Conservation (phyloP, 2,329 filamentous ascomycete species). For the Chrysoporthe cubensis region DNA sequence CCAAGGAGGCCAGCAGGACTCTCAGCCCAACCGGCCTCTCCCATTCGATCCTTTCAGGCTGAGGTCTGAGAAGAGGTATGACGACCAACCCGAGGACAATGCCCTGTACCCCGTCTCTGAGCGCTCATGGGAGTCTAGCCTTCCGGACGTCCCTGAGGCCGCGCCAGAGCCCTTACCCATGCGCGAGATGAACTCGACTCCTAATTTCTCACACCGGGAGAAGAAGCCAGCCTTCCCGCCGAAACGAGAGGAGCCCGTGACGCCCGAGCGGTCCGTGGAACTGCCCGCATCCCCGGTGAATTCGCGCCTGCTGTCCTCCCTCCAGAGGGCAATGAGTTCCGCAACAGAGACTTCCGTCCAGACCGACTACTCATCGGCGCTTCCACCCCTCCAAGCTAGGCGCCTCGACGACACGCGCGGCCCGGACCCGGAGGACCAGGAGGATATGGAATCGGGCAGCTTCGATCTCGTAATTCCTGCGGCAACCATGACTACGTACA, state of each 20-base stretch:
- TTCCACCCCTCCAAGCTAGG: constrained; percentile 48
- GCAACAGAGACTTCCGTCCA: constrained; percentile 28
- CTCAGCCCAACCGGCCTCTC: constrained; percentile 1
- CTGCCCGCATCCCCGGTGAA: constrained; percentile 7
- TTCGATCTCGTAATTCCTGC: constrained; percentile 33
- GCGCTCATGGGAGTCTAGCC: constrained; percentile 23
- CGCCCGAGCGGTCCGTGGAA: constrained; percentile 12
- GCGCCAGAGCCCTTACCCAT: constrained; percentile 9
- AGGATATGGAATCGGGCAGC: constrained; percentile 8
- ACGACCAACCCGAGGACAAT: background rate
- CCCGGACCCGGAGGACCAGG: constrained; percentile 48
- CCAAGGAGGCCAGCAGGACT: constrained; percentile 7
- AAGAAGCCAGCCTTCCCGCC: background rate
- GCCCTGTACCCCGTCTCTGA: constrained; percentile 6
- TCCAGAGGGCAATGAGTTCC: background rate
- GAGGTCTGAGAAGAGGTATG: constrained; percentile 22
- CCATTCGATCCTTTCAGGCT: constrained; percentile 17
- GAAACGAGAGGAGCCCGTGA: constrained; percentile 3
- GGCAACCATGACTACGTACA: constrained; percentile 41
- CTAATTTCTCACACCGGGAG: constrained; percentile 7
- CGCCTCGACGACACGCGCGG: constrained; percentile 58
- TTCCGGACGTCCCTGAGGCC: constrained; percentile 22
- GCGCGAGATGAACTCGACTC: constrained; percentile 10
- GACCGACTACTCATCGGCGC: constrained; percentile 24
- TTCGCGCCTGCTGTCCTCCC: constrained; percentile 1